Conservation (phyloP, 2,329 filamentous ascomycete genomes). For the Davidsoniella eucalypti region DNA sequence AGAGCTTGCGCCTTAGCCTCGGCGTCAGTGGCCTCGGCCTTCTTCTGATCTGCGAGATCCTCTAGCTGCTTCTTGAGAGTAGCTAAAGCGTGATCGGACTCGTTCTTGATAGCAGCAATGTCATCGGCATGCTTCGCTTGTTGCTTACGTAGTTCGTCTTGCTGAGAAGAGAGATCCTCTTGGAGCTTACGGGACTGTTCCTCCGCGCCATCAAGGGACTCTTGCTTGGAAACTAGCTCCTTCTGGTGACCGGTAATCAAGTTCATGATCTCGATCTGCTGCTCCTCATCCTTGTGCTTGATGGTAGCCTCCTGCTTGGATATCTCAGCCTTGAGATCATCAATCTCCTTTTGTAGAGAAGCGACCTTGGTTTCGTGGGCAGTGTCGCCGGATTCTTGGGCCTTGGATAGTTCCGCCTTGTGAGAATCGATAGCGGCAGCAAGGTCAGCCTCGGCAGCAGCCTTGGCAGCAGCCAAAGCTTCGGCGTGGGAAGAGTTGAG, state of each 20-base stretch:
- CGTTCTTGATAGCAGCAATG: conserved; percentile 2
- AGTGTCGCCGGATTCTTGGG: conserved; percentile 20
- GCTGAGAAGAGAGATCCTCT: conserved; percentile 7
- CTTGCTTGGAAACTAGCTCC: conserved; percentile 15
- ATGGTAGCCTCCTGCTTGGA: conserved; percentile 17
- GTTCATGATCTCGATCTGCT: conserved; percentile 9
- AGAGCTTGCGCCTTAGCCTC: conserved; percentile 30
- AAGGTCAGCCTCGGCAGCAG: conserved; percentile 22
- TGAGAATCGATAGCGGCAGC: conserved; percentile 26
- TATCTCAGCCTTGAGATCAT: conserved; percentile 18
- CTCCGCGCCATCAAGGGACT: conserved; percentile 21
- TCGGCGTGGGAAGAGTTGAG: conserved; percentile 26
- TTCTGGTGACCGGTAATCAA: conserved; percentile 10
- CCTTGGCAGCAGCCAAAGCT: conserved; percentile 26
- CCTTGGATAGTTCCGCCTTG: conserved; percentile 25
- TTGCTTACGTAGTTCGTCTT: background rate
- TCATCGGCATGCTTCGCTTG: conserved; percentile 14
- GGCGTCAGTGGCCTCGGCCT: conserved; percentile 16
- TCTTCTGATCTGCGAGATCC: conserved; percentile 5
- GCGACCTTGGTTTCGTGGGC: conserved; percentile 34
- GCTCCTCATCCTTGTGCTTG: conserved; percentile 5
- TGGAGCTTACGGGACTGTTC: conserved; percentile 19
- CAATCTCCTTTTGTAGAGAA: conserved; percentile 25
- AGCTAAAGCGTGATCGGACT: conserved; percentile 19
- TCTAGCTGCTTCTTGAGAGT: conserved; percentile 9